phyloP scores from a whole-genome alignment of 2,329 filamentous ascomycete genomes.

The Cladosporium velox region DNA sequence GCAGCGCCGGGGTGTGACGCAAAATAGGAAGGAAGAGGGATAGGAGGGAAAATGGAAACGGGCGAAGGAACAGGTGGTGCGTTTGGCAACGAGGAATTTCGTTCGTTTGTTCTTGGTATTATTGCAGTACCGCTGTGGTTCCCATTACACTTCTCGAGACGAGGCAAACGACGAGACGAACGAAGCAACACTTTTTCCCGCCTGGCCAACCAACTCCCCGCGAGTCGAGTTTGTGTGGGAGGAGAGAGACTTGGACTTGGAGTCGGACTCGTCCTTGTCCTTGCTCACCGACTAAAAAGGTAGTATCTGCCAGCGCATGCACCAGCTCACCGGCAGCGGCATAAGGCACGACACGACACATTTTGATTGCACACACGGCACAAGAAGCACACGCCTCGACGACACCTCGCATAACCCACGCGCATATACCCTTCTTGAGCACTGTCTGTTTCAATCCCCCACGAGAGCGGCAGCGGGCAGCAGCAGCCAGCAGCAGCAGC shows the following conservation, averaged over 20 bases:
- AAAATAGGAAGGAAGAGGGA: neutral
- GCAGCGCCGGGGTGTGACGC: constrained; percentile 6
- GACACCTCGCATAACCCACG: neutral
- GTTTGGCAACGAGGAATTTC: neutral
- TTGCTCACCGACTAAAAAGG: constrained; percentile 8
- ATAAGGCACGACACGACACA: constrained; percentile 7
- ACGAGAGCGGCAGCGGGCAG: neutral
- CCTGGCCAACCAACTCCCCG: neutral
- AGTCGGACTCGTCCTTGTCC: neutral
- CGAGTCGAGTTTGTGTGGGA: neutral
- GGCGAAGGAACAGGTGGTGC: constrained; percentile 4
- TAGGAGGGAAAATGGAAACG: neutral
- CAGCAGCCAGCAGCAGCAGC: neutral
- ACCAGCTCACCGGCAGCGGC: constrained; percentile 6
- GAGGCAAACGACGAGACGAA: neutral
- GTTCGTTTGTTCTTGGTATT: neutral
- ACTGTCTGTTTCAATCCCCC: neutral
- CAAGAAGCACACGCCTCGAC: constrained; percentile 2
- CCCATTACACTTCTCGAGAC: neutral
- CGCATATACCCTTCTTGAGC: neutral
- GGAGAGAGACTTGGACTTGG: neutral
- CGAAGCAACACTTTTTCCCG: neutral
- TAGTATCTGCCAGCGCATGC: constrained; percentile 10
- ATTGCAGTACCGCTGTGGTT: neutral
- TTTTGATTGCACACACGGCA: neutral